These are phyloP conservation scores for Curvularia eragrostidis DNA, from an alignment of 2,329 filamentous ascomycete genomes.

Conservation along the genomic window DNA sequence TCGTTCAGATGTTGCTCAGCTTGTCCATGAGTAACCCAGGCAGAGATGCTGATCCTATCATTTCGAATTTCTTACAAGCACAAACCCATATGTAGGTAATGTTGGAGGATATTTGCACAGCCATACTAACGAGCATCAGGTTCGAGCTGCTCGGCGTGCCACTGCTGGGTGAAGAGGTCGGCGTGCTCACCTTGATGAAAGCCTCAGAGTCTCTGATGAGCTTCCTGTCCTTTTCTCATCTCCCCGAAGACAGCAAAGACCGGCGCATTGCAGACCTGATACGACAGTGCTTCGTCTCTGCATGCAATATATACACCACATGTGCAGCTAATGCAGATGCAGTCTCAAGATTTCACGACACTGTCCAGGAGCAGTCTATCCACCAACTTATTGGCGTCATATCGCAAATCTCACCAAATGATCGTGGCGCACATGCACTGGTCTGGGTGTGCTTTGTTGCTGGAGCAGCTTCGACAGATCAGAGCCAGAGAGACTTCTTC, in stretches of 20 bases:
- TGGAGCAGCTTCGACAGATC: conserved; percentile 23
- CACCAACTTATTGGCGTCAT: conserved; percentile 18
- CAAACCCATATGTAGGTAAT: conserved; percentile 15
- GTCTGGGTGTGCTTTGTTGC: conserved; percentile 34
- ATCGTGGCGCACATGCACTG: conserved; percentile 25
- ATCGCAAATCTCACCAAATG: conserved; percentile 15
- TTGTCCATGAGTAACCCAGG: conserved; percentile 23
- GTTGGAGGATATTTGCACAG: background rate
- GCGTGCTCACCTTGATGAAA: conserved; percentile 16
- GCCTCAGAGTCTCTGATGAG: conserved; percentile 17
- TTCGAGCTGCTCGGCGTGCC: conserved; percentile 15
- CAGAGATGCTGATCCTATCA: background rate
- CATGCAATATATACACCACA: too few relatives aligned
- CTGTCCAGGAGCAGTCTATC: conserved; percentile 1
- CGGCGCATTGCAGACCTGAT: too few relatives aligned
- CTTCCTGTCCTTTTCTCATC: conserved; percentile 20
- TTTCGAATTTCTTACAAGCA: conserved; percentile 8
- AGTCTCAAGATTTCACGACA: too few relatives aligned
- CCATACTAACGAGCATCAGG: background rate
- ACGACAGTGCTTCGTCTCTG: too few relatives aligned
- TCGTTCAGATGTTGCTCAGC: conserved; percentile 49
- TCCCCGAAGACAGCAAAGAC: background rate
- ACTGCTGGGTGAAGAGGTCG: conserved; percentile 20
- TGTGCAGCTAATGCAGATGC: too few relatives aligned
- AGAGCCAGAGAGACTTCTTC: conserved; percentile 22